phyloP scores from a whole-genome alignment of 2,329 filamentous ascomycete species.

The Alternaria hordeiaustralica region DNA sequence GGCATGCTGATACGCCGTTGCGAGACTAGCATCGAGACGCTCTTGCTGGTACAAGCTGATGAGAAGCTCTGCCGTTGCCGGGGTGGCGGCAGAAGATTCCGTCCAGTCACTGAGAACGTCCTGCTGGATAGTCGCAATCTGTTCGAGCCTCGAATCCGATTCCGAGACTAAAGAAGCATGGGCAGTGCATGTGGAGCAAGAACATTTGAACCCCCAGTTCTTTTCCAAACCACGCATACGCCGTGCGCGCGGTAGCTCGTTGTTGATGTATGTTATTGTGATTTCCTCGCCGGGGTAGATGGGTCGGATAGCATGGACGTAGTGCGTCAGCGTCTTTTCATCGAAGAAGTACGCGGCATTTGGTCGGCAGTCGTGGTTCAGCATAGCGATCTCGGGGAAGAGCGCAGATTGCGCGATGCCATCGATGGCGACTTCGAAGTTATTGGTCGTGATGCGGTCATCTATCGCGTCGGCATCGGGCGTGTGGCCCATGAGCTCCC shows the following conservation, averaged over 20 bases:
- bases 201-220: slow-evolving; percentile 52
- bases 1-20: slow-evolving; percentile 48
- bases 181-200: slow-evolving; percentile 47
- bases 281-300: slow-evolving; percentile 51
- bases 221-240: slow-evolving; percentile 41
- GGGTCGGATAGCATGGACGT: slow-evolving; percentile 49
- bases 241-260: slow-evolving; percentile 37
- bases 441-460: slow-evolving; percentile 46
- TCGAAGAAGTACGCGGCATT: slow-evolving; percentile 53
- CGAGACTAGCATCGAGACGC: slow-evolving; percentile 45
- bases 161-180: slow-evolving; percentile 29
- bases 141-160: slow-evolving; percentile 45
- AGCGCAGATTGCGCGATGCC: slow-evolving; percentile 33
- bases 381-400: slow-evolving; percentile 45
- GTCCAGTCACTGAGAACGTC: slow-evolving; percentile 39
- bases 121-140: slow-evolving; percentile 41
- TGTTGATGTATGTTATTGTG: slow-evolving; percentile 53
- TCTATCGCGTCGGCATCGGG: slow-evolving; percentile 41
- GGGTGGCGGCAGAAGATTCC: slow-evolving; percentile 28
- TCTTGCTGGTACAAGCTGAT: slow-evolving; percentile 48
- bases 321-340: slow-evolving; percentile 46
- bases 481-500: slow-evolving; percentile 36
- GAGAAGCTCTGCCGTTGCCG: slow-evolving; percentile 44
- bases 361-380: slow-evolving; percentile 47
- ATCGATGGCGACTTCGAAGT: slow-evolving; percentile 40